Conservation (phyloP, 73 alveolate genomes). For the Breviolum minutum region DNA sequence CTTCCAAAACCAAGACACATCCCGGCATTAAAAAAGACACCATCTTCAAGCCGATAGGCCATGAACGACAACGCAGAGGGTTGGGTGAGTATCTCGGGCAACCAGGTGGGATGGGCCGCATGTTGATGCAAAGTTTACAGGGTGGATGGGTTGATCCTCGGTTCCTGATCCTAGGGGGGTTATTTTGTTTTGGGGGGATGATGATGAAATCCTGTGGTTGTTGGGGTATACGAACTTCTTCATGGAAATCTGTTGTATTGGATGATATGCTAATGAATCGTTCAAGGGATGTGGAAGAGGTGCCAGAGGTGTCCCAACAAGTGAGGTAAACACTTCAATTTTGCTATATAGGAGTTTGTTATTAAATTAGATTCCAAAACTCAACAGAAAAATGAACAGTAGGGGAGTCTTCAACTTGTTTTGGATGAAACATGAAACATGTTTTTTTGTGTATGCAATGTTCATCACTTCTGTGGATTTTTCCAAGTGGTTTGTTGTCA, state of each 20-base stretch:
- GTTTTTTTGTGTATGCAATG: background rate
- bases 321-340: too few relatives aligned
- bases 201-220: background rate
- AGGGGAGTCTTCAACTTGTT: too few relatives aligned
- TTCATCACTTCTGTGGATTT: background rate
- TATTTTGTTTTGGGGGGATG: background rate
- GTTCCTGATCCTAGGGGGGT: background rate
- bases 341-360: too few relatives aligned
- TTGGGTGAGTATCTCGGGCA: slow-evolving; percentile 92
- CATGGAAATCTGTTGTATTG: too few relatives aligned
- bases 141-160: background rate
- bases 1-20: too few relatives aligned
- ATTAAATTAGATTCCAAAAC: background rate
- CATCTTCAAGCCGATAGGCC: too few relatives aligned
- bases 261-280: background rate
- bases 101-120: slow-evolving; percentile 10
- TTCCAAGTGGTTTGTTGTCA: background rate
- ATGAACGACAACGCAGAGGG: slow-evolving; percentile 73
- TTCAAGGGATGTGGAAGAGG: too few relatives aligned
- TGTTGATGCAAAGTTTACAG: too few relatives aligned
- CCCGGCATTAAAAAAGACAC: too few relatives aligned
- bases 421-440: background rate
- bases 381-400: background rate
- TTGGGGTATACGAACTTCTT: background rate
- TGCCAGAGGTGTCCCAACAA: too few relatives aligned